A percentile compares a stretch with the other conserved stretches of the same genome.
Conservation (phyloP, 2,329 filamentous ascomycete species). For the Sclerotinia minor region DNA sequence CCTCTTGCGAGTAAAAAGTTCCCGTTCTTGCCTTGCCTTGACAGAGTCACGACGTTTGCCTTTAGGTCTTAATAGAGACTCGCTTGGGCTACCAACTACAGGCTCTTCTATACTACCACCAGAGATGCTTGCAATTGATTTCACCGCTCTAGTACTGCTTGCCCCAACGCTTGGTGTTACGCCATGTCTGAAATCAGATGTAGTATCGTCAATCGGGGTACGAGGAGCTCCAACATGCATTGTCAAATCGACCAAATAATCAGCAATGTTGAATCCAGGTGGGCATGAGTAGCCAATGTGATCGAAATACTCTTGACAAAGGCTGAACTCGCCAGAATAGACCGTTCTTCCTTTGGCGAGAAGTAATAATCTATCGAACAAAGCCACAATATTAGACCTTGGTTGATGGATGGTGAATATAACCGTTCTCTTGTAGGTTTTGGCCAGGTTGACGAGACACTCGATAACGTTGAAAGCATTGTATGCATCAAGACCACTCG, state of each 20-base stretch:
- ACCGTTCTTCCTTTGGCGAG: slow-evolving; percentile 87
- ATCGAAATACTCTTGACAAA: slow-evolving; percentile 92
- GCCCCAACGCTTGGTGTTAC: slow-evolving; percentile 71
- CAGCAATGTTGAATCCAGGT: slow-evolving; percentile 96
- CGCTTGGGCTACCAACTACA: slow-evolving; percentile 55
- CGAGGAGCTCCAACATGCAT: slow-evolving; percentile 80
- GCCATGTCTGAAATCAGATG: slow-evolving; percentile 60
- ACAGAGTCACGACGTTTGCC: slow-evolving; percentile 76
- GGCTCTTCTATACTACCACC: slow-evolving; percentile 70
- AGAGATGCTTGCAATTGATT: slow-evolving; percentile 84
- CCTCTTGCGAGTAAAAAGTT: slow-evolving; percentile 84
- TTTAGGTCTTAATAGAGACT: slow-evolving; percentile 64
- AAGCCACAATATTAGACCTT: slow-evolving; percentile 93
- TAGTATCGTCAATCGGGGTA: slow-evolving; percentile 56
- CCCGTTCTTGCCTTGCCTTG: slow-evolving; percentile 80
- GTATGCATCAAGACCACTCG: slow-evolving; percentile 91
- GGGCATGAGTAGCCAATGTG: slow-evolving; percentile 89
- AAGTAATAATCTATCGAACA: slow-evolving; percentile 92
- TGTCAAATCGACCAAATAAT: slow-evolving; percentile 94
- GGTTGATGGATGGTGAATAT: slow-evolving; percentile 99
- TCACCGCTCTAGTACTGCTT: slow-evolving; percentile 84
- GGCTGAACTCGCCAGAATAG: slow-evolving; percentile 86
- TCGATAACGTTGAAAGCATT: slow-evolving; percentile 99
- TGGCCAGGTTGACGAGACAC: slow-evolving; percentile 89
- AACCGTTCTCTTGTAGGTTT: slow-evolving; percentile 94